Conservation (phyloP, 495 filamentous ascomycete genomes). For the Talaromyces nanjingensis region DNA sequence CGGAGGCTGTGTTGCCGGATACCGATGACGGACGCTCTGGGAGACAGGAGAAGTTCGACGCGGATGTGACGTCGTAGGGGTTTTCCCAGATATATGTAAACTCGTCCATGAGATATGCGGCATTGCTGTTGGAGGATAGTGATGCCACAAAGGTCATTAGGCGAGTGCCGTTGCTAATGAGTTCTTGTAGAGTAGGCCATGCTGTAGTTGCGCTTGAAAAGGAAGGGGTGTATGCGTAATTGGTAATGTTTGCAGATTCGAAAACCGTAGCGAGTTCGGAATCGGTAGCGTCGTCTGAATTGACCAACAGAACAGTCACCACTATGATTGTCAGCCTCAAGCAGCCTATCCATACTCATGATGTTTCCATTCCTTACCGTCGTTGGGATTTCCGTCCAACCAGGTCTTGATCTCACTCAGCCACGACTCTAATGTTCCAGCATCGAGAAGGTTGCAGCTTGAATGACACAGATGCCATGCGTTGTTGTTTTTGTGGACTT, state of each 20-base stretch:
- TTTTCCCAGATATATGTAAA: constrained; percentile 75
- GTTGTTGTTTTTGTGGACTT: constrained; percentile 56
- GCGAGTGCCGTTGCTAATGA: constrained; percentile 58
- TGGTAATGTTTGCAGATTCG: constrained; percentile 47
- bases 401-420: constrained; percentile 55
- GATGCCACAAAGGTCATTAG: constrained; percentile 60
- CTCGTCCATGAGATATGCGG: constrained; percentile 66
- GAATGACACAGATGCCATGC: constrained; percentile 62
- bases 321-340: constrained; percentile 31
- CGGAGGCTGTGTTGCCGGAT: constrained; percentile 31
- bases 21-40: constrained; percentile 53
- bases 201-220: constrained; percentile 33
- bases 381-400: constrained; percentile 61
- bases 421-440: constrained; percentile 56
- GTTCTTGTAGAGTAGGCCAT: constrained; percentile 63
- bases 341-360: not conserved
- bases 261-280: constrained; percentile 51
- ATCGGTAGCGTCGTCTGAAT: constrained; percentile 53
- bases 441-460: constrained; percentile 56
- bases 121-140: constrained; percentile 32
- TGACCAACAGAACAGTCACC: constrained; percentile 69
- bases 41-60: constrained; percentile 57
- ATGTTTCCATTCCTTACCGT: constrained; percentile 38
- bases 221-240: constrained; percentile 54
- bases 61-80: constrained; percentile 58